Evolutionary conservation across 2,329 filamentous ascomycete species (phyloP).

Genomic region (Aureobasidium sp.): DNA sequence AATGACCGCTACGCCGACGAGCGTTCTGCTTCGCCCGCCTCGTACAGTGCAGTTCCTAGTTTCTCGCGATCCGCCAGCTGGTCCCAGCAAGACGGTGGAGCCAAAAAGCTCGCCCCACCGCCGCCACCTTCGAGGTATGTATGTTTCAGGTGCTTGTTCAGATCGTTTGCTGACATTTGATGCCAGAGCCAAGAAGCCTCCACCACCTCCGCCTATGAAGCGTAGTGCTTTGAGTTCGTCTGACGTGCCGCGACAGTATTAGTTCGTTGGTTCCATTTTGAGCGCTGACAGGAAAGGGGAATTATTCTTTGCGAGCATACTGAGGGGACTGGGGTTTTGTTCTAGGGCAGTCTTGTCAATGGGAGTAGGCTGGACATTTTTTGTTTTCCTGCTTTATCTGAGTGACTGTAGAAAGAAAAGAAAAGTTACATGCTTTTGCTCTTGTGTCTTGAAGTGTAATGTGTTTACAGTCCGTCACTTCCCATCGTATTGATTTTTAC

Average conservation of each 20-base stretch:
- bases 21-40: conserved; percentile 48
- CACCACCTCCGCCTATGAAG: conserved; percentile 59
- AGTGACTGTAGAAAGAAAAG: not conserved
- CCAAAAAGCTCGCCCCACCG: conserved; percentile 46
- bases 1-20: conserved; percentile 42
- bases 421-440: not conserved
- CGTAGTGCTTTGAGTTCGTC: conserved; percentile 42
- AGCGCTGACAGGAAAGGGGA: not conserved
- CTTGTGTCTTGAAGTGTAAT: not conserved
- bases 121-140: conserved; percentile 51
- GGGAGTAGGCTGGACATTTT: not conserved
- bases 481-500: too few species aligned
- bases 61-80: conserved; percentile 47
- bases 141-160: not conserved
- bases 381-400: not conserved
- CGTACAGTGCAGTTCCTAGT: conserved; percentile 35
- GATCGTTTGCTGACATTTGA: not conserved
- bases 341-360: not conserved
- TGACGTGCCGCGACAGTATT: conserved; percentile 23
- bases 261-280: not conserved
- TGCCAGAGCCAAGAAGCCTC: conserved; percentile 57
- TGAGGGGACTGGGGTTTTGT: not conserved
- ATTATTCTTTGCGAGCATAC: conserved; percentile 6
- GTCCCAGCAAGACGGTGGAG: conserved; percentile 29
- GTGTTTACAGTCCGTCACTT: not conserved